These are phyloP conservation scores for Guadua angustifolia DNA, from an alignment of 176 grass and related monocot species.

Conservation along the genomic window DNA sequence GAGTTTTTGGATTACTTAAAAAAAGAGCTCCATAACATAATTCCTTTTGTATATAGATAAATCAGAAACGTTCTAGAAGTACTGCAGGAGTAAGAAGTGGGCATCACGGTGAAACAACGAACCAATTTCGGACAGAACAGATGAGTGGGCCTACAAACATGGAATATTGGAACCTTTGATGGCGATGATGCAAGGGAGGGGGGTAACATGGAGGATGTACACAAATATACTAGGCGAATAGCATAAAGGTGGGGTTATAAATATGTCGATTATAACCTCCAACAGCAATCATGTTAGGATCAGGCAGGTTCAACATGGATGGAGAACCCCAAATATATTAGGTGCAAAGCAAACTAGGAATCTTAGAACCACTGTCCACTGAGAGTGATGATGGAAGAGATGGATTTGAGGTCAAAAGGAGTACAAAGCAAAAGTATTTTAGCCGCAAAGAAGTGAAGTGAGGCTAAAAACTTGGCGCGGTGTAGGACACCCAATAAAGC, in stretches of 20 bases:
- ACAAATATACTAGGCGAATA: conserved; percentile 38
- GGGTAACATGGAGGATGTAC: conserved; percentile 22
- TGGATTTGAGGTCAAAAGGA: conserved; percentile 12
- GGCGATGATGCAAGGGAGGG: conserved; percentile 24
- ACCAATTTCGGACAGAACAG: conserved; percentile 31
- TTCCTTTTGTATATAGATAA: conserved; percentile 20
- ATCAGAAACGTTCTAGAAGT: conserved; percentile 16
- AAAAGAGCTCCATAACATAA: not conserved
- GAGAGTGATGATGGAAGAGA: conserved; percentile 26
- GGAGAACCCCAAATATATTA: conserved; percentile 33
- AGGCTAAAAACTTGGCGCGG: not conserved
- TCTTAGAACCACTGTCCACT: conserved; percentile 7
- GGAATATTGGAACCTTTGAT: conserved; percentile 27
- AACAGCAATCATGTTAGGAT: conserved; percentile 43
- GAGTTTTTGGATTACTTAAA: conserved; percentile 22
- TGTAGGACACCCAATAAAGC: not conserved
- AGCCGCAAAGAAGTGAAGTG: not conserved
- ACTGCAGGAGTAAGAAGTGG: not conserved
- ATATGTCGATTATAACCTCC: conserved; percentile 25
- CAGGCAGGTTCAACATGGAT: conserved; percentile 2
- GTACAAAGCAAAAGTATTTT: not conserved
- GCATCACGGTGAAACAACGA: conserved; percentile 16
- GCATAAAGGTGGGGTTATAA: not conserved
- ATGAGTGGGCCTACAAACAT: conserved; percentile 21
- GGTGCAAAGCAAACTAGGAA: conserved; percentile 32